Evolutionary conservation across 2,329 filamentous ascomycete genomes (phyloP).

Genomic region (Aspergillus glaucus): DNA sequence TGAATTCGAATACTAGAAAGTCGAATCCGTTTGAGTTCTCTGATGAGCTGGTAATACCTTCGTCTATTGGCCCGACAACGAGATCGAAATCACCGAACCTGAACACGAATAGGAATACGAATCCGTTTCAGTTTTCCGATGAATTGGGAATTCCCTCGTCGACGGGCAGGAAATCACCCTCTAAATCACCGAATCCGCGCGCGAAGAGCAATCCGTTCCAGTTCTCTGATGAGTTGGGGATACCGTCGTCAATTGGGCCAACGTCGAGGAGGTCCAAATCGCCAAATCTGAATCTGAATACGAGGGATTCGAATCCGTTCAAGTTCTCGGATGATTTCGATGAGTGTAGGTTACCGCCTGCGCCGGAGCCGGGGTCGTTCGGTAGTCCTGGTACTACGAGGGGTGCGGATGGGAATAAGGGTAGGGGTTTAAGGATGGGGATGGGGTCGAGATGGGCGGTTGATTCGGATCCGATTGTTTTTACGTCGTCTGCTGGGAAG

Average conservation of each 20-base stretch:
- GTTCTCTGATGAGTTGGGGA: no score
- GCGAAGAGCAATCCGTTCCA: no score
- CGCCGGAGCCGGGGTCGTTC: background rate
- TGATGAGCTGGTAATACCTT: no score
- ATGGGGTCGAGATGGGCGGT: conserved; percentile 10
- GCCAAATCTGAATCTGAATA: background rate
- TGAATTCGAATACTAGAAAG: no score
- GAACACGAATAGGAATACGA: conserved; percentile 1
- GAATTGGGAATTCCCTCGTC: no score
- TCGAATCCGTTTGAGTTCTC: no score
- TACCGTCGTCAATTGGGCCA: background rate
- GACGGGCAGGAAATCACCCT: no score
- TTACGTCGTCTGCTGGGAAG: conserved; percentile 36
- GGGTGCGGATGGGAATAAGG: no score
- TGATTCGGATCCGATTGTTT: conserved; percentile 37
- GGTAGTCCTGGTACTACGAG: background rate
- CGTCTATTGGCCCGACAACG: no score
- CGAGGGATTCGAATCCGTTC: conserved; percentile 1
- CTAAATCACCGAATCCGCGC: no score
- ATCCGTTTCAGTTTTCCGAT: no score
- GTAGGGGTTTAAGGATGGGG: background rate
- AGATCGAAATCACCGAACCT: background rate
- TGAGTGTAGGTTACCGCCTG: background rate
- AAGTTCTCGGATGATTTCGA: background rate
- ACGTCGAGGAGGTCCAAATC: conserved; percentile 9